Base-by-base conservation (phyloP, 1,284 basidiomycete genomes). In the Rhodotorula sp. region DNA sequence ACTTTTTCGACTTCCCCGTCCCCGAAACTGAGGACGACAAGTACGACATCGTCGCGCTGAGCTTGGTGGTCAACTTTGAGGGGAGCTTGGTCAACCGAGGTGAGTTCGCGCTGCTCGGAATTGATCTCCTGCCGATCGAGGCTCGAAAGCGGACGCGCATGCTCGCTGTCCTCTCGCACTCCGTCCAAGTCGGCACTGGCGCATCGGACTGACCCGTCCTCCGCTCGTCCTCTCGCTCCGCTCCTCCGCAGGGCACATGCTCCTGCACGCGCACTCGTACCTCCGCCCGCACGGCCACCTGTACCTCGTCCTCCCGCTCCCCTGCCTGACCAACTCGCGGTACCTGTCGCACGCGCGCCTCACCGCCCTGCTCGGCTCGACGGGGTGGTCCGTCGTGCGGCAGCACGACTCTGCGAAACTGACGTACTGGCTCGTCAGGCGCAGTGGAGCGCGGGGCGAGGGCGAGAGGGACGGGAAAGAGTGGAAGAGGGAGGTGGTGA, bases 51-150 rank as follows among this genome's bases (percentile, higher is more conserved):
- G 80, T 84, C 27, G 77, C 77, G 8, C 75, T 83, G 21, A 81
- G 79, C 52, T 78, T 84, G 27, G 83, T 84, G 25, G 68, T 83
- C 74, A 84, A 84, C 74, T 84, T 82, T 72, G 80, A 81, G 21
- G 83, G 83, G 25, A 79, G 80, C 54, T 70, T 84, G 2, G 61
- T 72, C 19, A 77, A 80, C 61, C 73, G 82, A 21, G 80, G 81
- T 75, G 53, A 52, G 75, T 52, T 21, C 8, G 34, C 5, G 34
- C 34, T 34, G 34, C 34, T 34, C 34, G 34, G 34, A 5, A 34
- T 34, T 34, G 34, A 5, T 34, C 34, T 34, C 5, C 34, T 34
- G 34, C 34, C 34, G 34, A 5, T 34, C 34, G 34, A 34, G 34
- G 34, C 3, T 34, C 3, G 34, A 34, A 34, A 34, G n/a, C 34